Conservation (phyloP, 768 basidiomycete species). For the Tricholoma matsutake region DNA sequence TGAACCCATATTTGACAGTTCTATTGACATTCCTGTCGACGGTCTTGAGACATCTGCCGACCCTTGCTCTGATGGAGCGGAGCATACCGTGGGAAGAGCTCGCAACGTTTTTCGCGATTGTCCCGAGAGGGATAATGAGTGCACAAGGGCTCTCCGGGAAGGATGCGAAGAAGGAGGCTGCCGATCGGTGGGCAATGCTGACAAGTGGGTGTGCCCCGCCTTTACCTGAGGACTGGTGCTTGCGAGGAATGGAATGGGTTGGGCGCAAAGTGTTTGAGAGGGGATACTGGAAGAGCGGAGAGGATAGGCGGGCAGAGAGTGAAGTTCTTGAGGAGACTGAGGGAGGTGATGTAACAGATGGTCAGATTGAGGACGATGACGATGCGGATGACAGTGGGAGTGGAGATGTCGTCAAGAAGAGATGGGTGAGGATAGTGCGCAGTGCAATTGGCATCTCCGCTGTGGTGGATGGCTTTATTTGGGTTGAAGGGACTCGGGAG, state of each 20-base stretch:
- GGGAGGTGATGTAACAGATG: constrained; percentile 59
- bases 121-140: constrained; percentile 52
- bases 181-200: constrained; percentile 59
- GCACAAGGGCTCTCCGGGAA: constrained; percentile 39
- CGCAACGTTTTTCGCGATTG: constrained; percentile 54
- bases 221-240: constrained; percentile 90
- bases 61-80: constrained; percentile 64
- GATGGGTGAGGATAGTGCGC: constrained; percentile 78
- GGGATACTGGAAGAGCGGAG: constrained; percentile 89
- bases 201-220: constrained; percentile 68
- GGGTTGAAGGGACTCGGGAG: constrained; percentile 52
- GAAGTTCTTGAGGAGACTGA: constrained; percentile 73
- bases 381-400: constrained; percentile 33
- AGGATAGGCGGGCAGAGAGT: constrained; percentile 65
- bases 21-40: constrained; percentile 88
- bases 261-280: constrained; percentile 86
- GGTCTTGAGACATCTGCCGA: constrained; percentile 59
- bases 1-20: constrained; percentile 87
- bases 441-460: constrained; percentile 64
- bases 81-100: constrained; percentile 84
- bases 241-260: constrained; percentile 97
- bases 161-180: constrained; percentile 28
- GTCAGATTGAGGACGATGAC: constrained; percentile 78
- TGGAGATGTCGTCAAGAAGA: constrained; percentile 39
- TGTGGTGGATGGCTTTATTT: constrained; percentile 74